Conservation (phyloP, 2,329 filamentous ascomycete species). For the Trichoderma breve region DNA sequence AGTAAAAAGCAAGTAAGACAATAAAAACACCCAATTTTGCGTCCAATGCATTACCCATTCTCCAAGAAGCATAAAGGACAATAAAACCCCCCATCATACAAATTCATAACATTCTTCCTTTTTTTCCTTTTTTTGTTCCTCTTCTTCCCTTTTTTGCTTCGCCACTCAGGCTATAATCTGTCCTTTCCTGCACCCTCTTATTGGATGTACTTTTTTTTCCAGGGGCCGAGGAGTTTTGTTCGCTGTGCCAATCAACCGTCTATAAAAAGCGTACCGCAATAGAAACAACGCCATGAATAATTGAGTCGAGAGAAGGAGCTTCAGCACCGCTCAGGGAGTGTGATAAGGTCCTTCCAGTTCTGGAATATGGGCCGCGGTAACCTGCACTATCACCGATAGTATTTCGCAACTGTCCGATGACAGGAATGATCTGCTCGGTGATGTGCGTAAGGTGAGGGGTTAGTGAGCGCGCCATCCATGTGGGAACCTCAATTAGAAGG, state of each 20-base stretch:
- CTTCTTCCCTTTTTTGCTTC: neutral
- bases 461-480: slow-evolving; percentile 12
- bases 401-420: slow-evolving; percentile 5
- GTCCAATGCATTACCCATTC: slow-evolving; percentile 8
- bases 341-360: slow-evolving; percentile 12
- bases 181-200: neutral
- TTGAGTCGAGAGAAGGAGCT: neutral
- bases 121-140: neutral
- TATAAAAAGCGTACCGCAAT: slow-evolving; percentile 14
- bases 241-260: slow-evolving; percentile 5
- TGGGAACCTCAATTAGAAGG: neutral
- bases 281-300: neutral
- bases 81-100: slow-evolving; percentile 19
- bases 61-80: slow-evolving; percentile 16
- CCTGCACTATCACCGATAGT: neutral
- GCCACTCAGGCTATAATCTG: neutral
- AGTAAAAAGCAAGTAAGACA: neutral
- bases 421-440: slow-evolving; percentile 17
- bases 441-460: slow-evolving; percentile 5
- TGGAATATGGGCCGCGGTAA: neutral
- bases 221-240: neutral
- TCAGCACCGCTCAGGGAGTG: neutral
- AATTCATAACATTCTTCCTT: neutral
- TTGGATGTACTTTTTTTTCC: neutral
- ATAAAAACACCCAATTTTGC: slow-evolving; percentile 12